These are phyloP conservation scores for Penicillium capsulatum DNA, from an alignment of 2,329 filamentous ascomycete species.

Conservation along the genomic window DNA sequence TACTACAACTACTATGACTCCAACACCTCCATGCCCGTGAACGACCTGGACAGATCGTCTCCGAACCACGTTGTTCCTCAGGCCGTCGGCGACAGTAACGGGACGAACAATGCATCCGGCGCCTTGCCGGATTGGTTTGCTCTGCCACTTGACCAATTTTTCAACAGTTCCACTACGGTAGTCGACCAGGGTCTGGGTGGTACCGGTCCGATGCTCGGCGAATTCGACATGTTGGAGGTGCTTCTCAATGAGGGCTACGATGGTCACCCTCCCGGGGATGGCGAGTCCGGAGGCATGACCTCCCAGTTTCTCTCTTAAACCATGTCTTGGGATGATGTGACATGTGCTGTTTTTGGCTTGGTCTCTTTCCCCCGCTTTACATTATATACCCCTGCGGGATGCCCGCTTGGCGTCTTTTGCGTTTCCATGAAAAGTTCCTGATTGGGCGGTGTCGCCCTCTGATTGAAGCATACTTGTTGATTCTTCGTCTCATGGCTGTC, in stretches of 20 bases:
- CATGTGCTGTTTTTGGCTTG: constrained; percentile 3
- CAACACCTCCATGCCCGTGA: constrained; percentile 31
- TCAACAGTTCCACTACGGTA: constrained; percentile 45
- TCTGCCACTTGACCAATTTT: constrained; percentile 57
- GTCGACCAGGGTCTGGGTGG: constrained; percentile 55
- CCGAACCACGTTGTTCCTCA: constrained; percentile 28
- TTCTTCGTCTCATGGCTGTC: background rate
- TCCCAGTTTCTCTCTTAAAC: constrained; percentile 28
- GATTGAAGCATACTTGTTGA: constrained; percentile 11
- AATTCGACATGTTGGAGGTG: constrained; percentile 48
- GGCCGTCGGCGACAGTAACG: constrained; percentile 24
- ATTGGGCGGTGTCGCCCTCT: constrained; percentile 11
- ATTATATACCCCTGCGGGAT: constrained; percentile 20
- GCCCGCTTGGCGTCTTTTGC: constrained; percentile 11
- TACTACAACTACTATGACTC: constrained; percentile 45
- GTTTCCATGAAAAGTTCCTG: constrained; percentile 1
- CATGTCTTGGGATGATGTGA: constrained; percentile 3
- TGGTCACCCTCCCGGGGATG: constrained; percentile 23
- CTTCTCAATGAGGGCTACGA: constrained; percentile 43
- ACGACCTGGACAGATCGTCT: constrained; percentile 28
- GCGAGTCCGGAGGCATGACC: constrained; percentile 18
- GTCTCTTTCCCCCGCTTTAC: background rate
- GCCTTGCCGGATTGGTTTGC: constrained; percentile 56
- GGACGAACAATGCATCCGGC: constrained; percentile 20
- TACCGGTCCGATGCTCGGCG: constrained; percentile 59